Evolutionary conservation across 352 stramenopile genomes (phyloP).

Genomic region (Blastocystis sp.): DNA sequence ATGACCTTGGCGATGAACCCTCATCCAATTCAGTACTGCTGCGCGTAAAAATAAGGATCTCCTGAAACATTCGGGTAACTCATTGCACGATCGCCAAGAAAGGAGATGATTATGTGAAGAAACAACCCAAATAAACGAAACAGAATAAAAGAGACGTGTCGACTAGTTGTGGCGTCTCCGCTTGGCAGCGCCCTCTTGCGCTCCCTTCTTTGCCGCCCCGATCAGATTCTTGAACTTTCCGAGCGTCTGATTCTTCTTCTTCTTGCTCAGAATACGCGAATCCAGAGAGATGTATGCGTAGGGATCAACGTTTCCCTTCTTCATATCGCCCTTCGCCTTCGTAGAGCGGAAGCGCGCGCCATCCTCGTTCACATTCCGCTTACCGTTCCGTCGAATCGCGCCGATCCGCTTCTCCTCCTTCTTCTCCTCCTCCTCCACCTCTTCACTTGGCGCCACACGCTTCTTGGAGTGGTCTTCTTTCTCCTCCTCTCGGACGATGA

Average conservation of each 20-base stretch:
- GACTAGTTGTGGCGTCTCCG: background rate
- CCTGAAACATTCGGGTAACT: background rate
- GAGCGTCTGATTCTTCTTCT: conserved; percentile 42
- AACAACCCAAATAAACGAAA: conserved; percentile 20
- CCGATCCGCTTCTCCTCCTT: background rate
- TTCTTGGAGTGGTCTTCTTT: background rate
- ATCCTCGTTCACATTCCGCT: background rate
- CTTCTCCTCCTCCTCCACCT: background rate
- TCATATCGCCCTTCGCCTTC: conserved; percentile 33
- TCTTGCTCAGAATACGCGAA: conserved; percentile 43
- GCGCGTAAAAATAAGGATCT: conserved; percentile 38
- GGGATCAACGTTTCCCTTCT: conserved; percentile 45
- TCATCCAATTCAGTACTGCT: background rate
- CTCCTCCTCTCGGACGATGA: background rate
- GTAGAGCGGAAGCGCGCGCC: background rate
- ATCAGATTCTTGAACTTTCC: conserved; percentile 56
- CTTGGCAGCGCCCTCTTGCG: background rate
- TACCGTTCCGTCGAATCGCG: background rate
- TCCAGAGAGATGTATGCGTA: conserved; percentile 47
- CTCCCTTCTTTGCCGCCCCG: conserved; percentile 38
- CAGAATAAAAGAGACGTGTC: background rate
- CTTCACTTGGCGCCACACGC: background rate
- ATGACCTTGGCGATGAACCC: background rate
- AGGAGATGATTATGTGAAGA: background rate
- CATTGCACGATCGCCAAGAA: background rate